These are phyloP conservation scores for Alternaria alternata DNA, from an alignment of 2,329 filamentous ascomycete species.

Conservation along the genomic window DNA sequence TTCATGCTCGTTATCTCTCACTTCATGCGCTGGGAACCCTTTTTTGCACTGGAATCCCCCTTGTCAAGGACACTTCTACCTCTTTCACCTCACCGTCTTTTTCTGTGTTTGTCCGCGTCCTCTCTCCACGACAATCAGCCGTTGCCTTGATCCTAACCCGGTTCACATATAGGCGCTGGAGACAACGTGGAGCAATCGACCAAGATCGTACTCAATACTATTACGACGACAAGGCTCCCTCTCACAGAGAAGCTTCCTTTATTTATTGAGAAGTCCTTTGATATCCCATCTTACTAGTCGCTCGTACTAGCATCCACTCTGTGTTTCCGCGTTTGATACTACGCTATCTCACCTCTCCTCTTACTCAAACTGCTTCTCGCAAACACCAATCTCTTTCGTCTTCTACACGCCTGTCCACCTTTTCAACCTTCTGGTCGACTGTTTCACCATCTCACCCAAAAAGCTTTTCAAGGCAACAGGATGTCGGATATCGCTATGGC, in stretches of 20 bases:
- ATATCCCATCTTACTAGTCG: not conserved
- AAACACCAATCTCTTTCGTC: not conserved
- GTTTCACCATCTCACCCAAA: no score
- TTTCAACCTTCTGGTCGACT: no score
- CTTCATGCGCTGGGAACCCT: no score
- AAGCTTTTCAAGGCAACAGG: not conserved
- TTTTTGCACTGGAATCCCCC: not conserved
- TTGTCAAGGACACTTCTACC: rapidly evolving
- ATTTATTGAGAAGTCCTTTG: not conserved
- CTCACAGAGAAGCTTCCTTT: not conserved
- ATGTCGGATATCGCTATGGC: not conserved
- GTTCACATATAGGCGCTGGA: rapidly evolving
- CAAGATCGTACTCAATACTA: not conserved
- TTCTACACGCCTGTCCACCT: not conserved
- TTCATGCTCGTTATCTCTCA: not conserved
- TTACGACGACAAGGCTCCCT: not conserved
- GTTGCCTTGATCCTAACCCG: not conserved
- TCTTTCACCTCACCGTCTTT: not conserved
- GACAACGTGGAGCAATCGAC: not conserved
- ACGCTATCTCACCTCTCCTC: not conserved
- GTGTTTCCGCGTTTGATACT: constrained; percentile 2
- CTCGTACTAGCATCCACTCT: not conserved
- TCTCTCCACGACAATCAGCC: not conserved
- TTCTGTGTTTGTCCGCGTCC: not conserved
- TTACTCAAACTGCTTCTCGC: not conserved